Conservation (phyloP, 495 filamentous ascomycete species). For the Annulohypoxylon nitens region DNA sequence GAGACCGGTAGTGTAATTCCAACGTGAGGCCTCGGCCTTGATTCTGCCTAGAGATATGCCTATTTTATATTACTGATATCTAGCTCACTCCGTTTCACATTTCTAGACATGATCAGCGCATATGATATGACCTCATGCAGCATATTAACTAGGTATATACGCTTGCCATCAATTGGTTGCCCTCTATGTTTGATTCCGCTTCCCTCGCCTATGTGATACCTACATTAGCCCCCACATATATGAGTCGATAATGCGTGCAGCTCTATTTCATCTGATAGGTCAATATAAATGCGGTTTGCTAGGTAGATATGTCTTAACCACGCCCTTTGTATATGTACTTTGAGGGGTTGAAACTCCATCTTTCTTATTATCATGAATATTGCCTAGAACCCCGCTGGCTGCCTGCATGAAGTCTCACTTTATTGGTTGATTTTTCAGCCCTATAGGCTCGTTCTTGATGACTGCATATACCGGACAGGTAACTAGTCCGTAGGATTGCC, state of each 20-base stretch:
- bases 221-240: neutral
- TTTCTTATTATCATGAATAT: neutral
- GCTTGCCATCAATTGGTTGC: neutral
- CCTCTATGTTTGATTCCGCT: neutral
- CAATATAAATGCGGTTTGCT: neutral
- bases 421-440: slow-evolving; percentile 20
- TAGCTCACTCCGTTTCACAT: neutral
- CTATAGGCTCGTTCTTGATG: slow-evolving; percentile 1
- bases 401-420: slow-evolving; percentile 17
- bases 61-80: neutral
- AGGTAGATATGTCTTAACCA: slow-evolving; percentile 13
- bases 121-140: slow-evolving; percentile 3
- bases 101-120: neutral
- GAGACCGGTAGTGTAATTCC: slow-evolving; percentile 40
- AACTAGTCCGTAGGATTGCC: slow-evolving; percentile 21
- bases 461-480: slow-evolving; percentile 15
- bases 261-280: neutral
- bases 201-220: neutral
- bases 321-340: neutral
- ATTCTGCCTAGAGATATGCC: neutral
- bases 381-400: slow-evolving; percentile 19
- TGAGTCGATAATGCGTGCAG: neutral
- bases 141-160: neutral
- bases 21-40: slow-evolving; percentile 13
- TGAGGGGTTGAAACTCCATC: slow-evolving; percentile 9